phyloP scores from a whole-genome alignment of 768 basidiomycete genomes.

The Phaeotremella skinneri region DNA sequence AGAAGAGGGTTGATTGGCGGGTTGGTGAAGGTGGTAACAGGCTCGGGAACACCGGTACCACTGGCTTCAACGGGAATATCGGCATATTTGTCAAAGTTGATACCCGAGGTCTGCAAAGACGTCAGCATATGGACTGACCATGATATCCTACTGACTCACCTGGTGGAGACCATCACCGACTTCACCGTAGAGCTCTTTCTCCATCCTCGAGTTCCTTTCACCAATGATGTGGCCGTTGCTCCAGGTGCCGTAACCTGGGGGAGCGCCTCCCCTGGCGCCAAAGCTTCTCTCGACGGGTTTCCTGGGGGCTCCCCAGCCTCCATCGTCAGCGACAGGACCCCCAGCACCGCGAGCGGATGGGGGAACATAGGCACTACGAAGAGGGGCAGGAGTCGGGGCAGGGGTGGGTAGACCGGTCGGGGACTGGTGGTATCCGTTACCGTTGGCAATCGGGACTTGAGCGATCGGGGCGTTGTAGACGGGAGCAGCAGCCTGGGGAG shows the following conservation, averaged over 20 bases:
- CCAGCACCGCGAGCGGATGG: conserved; percentile 28
- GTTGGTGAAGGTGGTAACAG: conserved; percentile 77
- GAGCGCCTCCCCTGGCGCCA: conserved; percentile 42
- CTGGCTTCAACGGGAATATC: conserved; percentile 99
- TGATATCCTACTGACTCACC: conserved; percentile 26
- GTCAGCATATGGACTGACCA: background rate
- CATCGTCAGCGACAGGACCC: conserved; percentile 33
- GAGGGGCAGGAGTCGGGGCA: conserved; percentile 32
- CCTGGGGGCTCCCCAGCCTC: conserved; percentile 42
- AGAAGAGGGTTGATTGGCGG: conserved; percentile 90
- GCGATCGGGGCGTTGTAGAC: conserved; percentile 25
- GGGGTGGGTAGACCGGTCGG: conserved; percentile 41
- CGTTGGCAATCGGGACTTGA: conserved; percentile 15
- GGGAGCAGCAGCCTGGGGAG: conserved; percentile 34
- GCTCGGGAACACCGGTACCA: conserved; percentile 94
- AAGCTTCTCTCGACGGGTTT: conserved; percentile 23
- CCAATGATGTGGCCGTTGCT: conserved; percentile 86
- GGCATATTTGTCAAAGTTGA: conserved; percentile 99
- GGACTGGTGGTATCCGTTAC: conserved; percentile 31
- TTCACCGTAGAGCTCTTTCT: conserved; percentile 95
- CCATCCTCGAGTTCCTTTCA: conserved; percentile 75
- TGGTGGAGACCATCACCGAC: conserved; percentile 59
- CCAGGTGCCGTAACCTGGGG: conserved; percentile 68
- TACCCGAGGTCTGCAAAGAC: conserved; percentile 78
- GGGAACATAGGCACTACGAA: conserved; percentile 32